phyloP scores from a whole-genome alignment of 2,329 filamentous ascomycete species.

The Trichoderma cornu-damae region DNA sequence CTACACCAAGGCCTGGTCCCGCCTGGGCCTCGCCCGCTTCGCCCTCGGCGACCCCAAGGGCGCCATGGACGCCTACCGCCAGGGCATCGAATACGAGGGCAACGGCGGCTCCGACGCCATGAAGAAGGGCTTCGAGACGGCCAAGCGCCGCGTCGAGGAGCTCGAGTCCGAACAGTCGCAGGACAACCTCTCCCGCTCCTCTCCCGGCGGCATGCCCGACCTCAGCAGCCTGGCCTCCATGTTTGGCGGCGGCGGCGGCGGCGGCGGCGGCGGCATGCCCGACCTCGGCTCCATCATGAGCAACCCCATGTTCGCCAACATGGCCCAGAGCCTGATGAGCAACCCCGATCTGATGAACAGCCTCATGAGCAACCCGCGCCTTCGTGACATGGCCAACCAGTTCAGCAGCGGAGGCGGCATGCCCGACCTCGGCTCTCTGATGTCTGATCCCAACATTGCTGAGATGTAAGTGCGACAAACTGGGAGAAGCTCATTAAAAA shows the following conservation, averaged over 20 bases:
- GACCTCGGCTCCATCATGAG: conserved; percentile 84
- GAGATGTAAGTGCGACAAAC: conserved; percentile 96
- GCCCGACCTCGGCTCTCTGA: conserved; percentile 78
- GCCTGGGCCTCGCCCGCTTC: conserved; percentile 85
- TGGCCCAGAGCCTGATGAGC: conserved; percentile 96
- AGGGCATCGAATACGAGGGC: conserved; percentile 90
- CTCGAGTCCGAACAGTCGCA: conserved; percentile 48
- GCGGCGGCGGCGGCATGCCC: conserved; percentile 73
- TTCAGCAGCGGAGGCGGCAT: conserved; percentile 76
- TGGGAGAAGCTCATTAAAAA: no score
- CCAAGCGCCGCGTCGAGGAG: conserved; percentile 80
- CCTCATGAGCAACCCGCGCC: conserved; percentile 87
- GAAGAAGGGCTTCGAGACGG: conserved; percentile 95
- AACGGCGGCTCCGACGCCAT: conserved; percentile 93
- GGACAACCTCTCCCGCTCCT: conserved; percentile 39
- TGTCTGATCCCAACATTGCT: conserved; percentile 87
- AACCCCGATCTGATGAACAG: conserved; percentile 90
- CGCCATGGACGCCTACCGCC: conserved; percentile 88
- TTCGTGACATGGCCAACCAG: conserved; percentile 80
- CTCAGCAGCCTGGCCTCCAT: conserved; percentile 66
- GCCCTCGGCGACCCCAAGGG: conserved; percentile 86
- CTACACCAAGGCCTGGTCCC: conserved; percentile 97
- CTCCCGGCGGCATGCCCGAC: conserved; percentile 63
- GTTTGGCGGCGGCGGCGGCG: conserved; percentile 59
- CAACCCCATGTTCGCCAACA: conserved; percentile 96